These are phyloP conservation scores for Mycena sanguinolenta DNA, from an alignment of 768 basidiomycete species.

Conservation along the genomic window DNA sequence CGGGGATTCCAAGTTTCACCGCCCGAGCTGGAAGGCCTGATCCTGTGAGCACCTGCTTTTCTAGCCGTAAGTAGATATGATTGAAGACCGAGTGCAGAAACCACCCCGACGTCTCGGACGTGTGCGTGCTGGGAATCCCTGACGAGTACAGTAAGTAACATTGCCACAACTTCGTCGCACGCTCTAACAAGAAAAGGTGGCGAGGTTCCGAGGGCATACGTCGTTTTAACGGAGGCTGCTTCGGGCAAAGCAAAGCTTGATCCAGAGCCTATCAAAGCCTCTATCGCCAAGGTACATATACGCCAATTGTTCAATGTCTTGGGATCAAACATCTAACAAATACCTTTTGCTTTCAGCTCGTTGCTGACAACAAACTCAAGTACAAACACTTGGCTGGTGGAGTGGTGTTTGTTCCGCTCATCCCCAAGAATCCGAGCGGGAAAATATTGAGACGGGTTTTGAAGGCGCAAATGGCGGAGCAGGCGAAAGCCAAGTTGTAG, in stretches of 20 bases:
- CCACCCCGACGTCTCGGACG: constrained; percentile 70
- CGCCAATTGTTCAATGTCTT: neutral
- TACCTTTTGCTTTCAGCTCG: constrained; percentile 56
- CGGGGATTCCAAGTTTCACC: constrained; percentile 73
- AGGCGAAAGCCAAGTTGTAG: constrained; percentile 37
- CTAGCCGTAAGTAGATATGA: too few relatives aligned
- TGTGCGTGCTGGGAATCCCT: constrained; percentile 74
- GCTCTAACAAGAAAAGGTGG: constrained; percentile 55
- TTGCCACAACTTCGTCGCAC: neutral
- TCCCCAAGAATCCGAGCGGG: constrained; percentile 77
- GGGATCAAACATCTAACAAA: neutral
- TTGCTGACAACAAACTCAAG: constrained; percentile 64
- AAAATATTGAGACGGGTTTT: constrained; percentile 64
- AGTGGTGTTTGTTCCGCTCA: constrained; percentile 65
- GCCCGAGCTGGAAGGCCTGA: constrained; percentile 70
- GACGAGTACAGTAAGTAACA: constrained; percentile 69
- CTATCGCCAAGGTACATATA: constrained; percentile 49
- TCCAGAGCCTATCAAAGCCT: constrained; percentile 55
- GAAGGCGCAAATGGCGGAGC: constrained; percentile 61
- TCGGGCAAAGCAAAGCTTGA: constrained; percentile 48
- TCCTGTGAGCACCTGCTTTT: constrained; percentile 11
- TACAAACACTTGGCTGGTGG: constrained; percentile 75
- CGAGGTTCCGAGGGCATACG: constrained; percentile 78
- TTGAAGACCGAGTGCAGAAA: constrained; percentile 58
- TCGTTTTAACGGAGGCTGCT: constrained; percentile 63